Percentiles rank a stretch among this genome's conserved stretches.
Evolutionary conservation across 2,329 filamentous ascomycete genomes (phyloP).

Genomic region (Thielaviopsis punctulata): DNA sequence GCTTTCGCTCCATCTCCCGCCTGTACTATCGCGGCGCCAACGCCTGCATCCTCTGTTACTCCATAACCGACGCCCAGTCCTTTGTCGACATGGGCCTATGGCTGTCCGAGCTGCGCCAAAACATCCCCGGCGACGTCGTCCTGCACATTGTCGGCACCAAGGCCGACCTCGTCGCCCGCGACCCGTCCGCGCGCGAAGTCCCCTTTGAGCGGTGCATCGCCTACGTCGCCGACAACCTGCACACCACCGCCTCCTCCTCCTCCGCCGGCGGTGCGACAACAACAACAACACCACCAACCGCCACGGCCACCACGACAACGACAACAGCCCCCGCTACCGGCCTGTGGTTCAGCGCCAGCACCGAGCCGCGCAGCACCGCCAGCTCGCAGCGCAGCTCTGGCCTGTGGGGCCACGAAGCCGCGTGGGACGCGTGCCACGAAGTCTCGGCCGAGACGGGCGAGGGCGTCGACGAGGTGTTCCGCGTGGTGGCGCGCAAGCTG

Average conservation of each 20-base stretch:
- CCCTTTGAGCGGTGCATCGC: constrained; percentile 92
- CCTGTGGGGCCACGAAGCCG: constrained; percentile 82
- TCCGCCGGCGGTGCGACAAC: too few species aligned
- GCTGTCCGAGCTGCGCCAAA: constrained; percentile 69
- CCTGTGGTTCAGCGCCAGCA: constrained; percentile 14
- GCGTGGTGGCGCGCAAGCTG: constrained; percentile 46
- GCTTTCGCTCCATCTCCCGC: constrained; percentile 84
- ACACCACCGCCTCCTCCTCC: constrained; percentile 49
- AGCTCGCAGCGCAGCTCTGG: constrained; percentile 51
- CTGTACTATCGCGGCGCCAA: constrained; percentile 95
- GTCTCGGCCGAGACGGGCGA: constrained; percentile 88
- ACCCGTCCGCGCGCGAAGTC: constrained; percentile 63
- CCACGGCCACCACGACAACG: constrained; percentile 22
- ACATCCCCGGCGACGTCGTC: constrained; percentile 61
- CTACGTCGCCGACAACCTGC: constrained; percentile 83
- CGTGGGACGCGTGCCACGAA: constrained; percentile 96
- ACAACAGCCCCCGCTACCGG: constrained; percentile 14
- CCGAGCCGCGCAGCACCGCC: constrained; percentile 37
- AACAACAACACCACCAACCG: constrained; percentile 51
- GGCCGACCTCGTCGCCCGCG: constrained; percentile 72
- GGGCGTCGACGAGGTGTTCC: constrained; percentile 91
- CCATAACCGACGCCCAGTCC: constrained; percentile 70
- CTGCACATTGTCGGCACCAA: constrained; percentile 94
- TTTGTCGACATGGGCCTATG: constrained; percentile 88
- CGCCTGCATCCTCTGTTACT: constrained; percentile 85